These are phyloP conservation scores for Penicillium pulvis DNA, from an alignment of 495 filamentous ascomycete species.

Conservation along the genomic window DNA sequence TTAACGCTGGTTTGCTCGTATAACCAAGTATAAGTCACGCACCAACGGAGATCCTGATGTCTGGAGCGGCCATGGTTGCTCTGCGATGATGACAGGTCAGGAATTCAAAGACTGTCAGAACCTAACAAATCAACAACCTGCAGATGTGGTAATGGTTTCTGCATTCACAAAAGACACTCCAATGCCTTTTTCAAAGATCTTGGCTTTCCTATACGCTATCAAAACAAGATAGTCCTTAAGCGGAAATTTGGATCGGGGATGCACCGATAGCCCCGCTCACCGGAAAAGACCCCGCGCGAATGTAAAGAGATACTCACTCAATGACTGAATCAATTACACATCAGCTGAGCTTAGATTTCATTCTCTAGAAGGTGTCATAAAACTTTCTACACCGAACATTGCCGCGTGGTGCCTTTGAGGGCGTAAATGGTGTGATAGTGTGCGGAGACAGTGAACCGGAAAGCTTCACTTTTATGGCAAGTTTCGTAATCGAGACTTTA, in stretches of 20 bases:
- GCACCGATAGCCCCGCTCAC: background rate
- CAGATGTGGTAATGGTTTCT: background rate
- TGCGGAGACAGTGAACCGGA: background rate
- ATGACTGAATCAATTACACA: background rate
- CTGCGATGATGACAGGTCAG: background rate
- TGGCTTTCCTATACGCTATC: background rate
- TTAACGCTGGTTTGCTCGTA: background rate
- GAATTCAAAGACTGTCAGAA: background rate
- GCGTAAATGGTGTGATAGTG: background rate
- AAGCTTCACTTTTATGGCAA: background rate
- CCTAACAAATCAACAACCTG: background rate
- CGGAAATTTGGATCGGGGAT: background rate
- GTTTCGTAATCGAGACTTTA: background rate
- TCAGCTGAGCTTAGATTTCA: background rate
- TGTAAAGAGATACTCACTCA: background rate
- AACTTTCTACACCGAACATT: background rate
- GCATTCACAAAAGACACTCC: background rate
- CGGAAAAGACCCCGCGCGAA: background rate
- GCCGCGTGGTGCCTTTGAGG: background rate
- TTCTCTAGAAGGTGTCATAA: background rate
- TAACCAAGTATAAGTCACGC: background rate
- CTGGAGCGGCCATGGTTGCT: background rate
- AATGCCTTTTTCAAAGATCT: background rate
- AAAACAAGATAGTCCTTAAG: background rate
- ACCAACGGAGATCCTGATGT: constrained; percentile 10